Percentiles rank a stretch among this genome's conserved stretches.
These are phyloP conservation scores for Colletotrichum sp. DNA, from an alignment of 2,329 filamentous ascomycete genomes.

Conservation along the genomic window DNA sequence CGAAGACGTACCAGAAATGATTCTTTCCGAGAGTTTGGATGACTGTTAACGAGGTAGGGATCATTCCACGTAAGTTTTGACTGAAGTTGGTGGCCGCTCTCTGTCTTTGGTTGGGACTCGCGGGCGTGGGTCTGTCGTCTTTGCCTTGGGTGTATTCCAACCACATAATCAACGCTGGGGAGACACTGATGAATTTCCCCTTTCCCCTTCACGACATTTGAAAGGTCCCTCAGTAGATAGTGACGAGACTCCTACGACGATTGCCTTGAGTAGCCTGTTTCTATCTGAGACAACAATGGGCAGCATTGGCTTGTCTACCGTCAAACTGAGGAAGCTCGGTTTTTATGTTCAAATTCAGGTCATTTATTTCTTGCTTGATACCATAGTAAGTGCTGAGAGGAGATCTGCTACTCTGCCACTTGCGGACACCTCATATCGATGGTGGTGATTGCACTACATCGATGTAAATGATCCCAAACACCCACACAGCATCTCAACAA, in stretches of 20 bases:
- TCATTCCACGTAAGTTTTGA: neutral
- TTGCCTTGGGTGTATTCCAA: neutral
- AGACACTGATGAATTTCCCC: no score
- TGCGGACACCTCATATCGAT: neutral
- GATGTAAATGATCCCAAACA: no score
- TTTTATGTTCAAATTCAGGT: neutral
- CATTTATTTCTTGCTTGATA: accelerated
- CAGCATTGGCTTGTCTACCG: no score
- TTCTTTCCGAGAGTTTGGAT: accelerated
- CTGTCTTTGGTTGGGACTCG: neutral
- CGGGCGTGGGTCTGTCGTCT: no score
- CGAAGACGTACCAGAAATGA: neutral
- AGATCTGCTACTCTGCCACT: neutral
- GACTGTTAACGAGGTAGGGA: neutral
- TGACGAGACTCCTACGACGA: no score
- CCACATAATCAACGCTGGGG: accelerated
- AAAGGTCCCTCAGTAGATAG: no score
- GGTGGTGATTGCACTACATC: no score
- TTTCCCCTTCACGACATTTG: no score
- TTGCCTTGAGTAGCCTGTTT: no score
- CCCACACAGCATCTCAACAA: no score
- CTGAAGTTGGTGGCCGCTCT: accelerated
- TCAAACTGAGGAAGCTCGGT: neutral
- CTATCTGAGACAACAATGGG: no score
- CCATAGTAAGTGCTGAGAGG: neutral